Percentiles rank a stretch among this genome's conserved stretches.
phyloP scores from a whole-genome alignment of 2,329 filamentous ascomycete genomes.

The Lojkania enalia region DNA sequence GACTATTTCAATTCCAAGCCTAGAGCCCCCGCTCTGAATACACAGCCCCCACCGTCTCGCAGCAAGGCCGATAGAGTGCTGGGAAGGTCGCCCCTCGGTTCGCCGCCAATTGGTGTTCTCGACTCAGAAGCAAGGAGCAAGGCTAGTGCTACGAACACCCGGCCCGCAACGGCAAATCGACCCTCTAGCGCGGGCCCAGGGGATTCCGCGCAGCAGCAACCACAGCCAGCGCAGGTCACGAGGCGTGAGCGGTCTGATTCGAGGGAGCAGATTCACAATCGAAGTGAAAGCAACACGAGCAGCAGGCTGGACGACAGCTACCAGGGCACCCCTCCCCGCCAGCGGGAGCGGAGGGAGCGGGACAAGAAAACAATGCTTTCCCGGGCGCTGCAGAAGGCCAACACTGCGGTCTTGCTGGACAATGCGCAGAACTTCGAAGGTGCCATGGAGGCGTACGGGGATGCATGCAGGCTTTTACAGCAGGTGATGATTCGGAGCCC shows the following conservation, averaged over 20 bases:
- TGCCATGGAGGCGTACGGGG: constrained; percentile 84
- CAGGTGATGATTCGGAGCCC: constrained; percentile 85
- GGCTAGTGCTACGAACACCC: constrained; percentile 18
- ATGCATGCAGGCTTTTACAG: constrained; percentile 85
- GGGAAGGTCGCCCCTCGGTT: constrained; percentile 39
- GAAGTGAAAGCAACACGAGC: constrained; percentile 39
- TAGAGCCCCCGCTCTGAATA: constrained; percentile 15
- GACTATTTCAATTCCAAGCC: constrained; percentile 47
- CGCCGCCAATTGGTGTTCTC: constrained; percentile 35
- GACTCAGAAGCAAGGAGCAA: constrained; percentile 38
- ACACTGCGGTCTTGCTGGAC: constrained; percentile 91
- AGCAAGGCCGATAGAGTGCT: constrained; percentile 33
- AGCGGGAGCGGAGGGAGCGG: constrained; percentile 50
- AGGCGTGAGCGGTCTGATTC: constrained; percentile 23
- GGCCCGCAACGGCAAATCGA: constrained; percentile 26
- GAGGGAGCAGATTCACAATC: constrained; percentile 23
- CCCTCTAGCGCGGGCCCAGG: constrained; percentile 24
- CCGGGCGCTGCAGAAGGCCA: constrained; percentile 92
- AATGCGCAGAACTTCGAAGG: constrained; percentile 95
- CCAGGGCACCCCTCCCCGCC: constrained; percentile 41
- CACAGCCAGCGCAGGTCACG: constrained; percentile 26
- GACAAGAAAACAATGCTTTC: constrained; percentile 92
- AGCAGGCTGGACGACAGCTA: constrained; percentile 36
- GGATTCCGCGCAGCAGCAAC: constrained; percentile 27
- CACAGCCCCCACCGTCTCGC: constrained; percentile 36